Conservation (phyloP, 306 rosid genomes). For the Leucaena leucocephala region DNA sequence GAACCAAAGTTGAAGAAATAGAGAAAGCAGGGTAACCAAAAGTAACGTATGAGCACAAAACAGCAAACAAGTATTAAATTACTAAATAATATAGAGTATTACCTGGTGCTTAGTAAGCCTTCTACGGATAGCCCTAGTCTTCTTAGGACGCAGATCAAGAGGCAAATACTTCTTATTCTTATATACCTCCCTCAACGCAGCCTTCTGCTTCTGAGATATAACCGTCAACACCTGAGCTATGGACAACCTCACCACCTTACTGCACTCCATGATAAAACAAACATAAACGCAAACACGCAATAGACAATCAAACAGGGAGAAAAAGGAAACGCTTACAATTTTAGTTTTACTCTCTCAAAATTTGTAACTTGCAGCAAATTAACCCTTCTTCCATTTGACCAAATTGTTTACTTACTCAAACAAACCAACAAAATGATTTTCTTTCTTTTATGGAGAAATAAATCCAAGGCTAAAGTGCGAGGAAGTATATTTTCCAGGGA, state of each 20-base stretch:
- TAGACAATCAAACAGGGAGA: neutral
- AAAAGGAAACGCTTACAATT: neutral
- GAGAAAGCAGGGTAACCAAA: neutral
- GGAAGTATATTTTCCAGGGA: neutral
- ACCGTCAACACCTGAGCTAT: constrained; percentile 96
- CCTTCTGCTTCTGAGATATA: constrained; percentile 89
- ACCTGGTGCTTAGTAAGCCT: constrained; percentile 93
- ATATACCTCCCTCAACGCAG: constrained; percentile 81
- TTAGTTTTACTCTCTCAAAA: neutral
- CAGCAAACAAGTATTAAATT: neutral
- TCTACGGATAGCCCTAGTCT: constrained; percentile 90
- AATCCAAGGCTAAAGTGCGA: neutral
- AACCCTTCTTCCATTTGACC: neutral
- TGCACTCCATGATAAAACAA: constrained; percentile 34
- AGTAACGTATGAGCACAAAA: neutral
- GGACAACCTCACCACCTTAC: constrained; percentile 84
- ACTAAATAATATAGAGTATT: neutral
- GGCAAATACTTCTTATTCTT: constrained; percentile 86
- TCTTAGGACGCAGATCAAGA: constrained; percentile 94
- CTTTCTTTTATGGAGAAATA: neutral
- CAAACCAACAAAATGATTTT: neutral
- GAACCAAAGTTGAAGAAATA: neutral
- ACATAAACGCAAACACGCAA: constrained; percentile 9
- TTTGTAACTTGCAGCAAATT: neutral
- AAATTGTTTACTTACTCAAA: neutral